Conservation (phyloP, 1,139 yeast genomes). For the Zygosaccharomyces pseudobailii region DNA sequence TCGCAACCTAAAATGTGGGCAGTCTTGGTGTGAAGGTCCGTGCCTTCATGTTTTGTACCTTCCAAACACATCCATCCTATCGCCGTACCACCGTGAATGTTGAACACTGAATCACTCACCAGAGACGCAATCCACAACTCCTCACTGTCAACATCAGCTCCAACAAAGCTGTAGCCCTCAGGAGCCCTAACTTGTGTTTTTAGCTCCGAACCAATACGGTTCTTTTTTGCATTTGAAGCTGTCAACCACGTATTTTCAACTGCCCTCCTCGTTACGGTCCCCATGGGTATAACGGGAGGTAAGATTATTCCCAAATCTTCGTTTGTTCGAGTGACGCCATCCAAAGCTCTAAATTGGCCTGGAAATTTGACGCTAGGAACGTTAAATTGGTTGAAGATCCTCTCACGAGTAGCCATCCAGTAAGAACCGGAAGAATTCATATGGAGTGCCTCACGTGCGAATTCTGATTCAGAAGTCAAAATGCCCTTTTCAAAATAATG, state of each 20-base stretch:
- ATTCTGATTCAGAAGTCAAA: slow-evolving; percentile 63
- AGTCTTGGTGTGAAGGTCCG: slow-evolving; percentile 93
- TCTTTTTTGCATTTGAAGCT: slow-evolving; percentile 86
- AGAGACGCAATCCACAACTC: slow-evolving; percentile 97
- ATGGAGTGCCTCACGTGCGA: slow-evolving; percentile 72
- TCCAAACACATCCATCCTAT: slow-evolving; percentile 99
- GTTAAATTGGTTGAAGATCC: slow-evolving; percentile 82
- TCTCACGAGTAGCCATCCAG: slow-evolving; percentile 87
- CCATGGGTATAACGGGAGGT: slow-evolving; percentile 87
- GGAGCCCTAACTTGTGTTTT: slow-evolving; percentile 88
- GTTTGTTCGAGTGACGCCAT: slow-evolving; percentile 27
- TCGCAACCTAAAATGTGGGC: slow-evolving; percentile 85
- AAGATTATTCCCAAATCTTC: slow-evolving; percentile 62
- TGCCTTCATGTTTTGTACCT: slow-evolving; percentile 85
- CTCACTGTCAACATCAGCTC: slow-evolving; percentile 98
- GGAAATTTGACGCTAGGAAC: slow-evolving; percentile 44
- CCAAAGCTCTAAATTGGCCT: slow-evolving; percentile 20
- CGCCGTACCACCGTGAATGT: slow-evolving; percentile 92
- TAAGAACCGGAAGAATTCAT: slow-evolving; percentile 80
- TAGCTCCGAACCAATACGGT: slow-evolving; percentile 86
- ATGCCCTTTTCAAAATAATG: slow-evolving; percentile 69
- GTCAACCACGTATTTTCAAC: slow-evolving; percentile 98
- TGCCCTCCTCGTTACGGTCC: slow-evolving; percentile 93
- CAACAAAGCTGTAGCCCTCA: slow-evolving; percentile 83
- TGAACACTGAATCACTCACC: slow-evolving; percentile 86